Conservation (phyloP, 139 green algal species). For the Volvox africanus region DNA sequence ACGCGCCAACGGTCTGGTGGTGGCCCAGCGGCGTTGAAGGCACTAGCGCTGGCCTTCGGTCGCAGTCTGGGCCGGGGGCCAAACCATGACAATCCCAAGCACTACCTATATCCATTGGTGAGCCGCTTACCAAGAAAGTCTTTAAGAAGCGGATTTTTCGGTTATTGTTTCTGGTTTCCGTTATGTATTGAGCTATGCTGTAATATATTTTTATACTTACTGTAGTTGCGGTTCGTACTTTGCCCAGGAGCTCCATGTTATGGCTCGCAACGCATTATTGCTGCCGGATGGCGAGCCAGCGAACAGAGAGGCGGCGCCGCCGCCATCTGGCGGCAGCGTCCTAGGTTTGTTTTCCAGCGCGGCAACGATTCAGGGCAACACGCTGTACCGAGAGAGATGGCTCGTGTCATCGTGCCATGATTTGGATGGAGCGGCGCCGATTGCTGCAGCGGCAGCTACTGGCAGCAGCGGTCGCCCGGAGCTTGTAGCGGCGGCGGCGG, state of each 20-base stretch:
- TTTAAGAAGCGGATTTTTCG: too few species aligned
- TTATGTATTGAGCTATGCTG: too few species aligned
- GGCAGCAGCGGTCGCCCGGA: neutral
- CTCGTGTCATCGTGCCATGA: slow-evolving; percentile 34
- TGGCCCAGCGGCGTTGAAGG: neutral
- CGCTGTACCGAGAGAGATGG: slow-evolving; percentile 37
- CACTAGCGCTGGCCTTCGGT: slow-evolving; percentile 12
- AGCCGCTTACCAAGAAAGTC: too few species aligned
- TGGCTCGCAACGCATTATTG: slow-evolving; percentile 27
- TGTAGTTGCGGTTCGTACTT: too few species aligned
- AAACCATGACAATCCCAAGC: neutral
- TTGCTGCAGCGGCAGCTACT: neutral
- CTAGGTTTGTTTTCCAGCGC: too few species aligned
- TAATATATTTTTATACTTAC: too few species aligned
- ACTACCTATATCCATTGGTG: slow-evolving; percentile 22
- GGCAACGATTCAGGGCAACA: neutral
- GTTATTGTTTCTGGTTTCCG: too few species aligned
- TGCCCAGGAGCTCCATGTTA: slow-evolving; percentile 37
- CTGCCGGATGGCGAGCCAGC: neutral
- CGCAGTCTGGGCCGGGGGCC: neutral
- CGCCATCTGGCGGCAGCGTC: neutral
- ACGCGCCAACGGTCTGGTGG: neutral
- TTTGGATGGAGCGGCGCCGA: slow-evolving; percentile 6
- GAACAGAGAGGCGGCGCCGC: neutral
- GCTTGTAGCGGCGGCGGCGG: slow-evolving; percentile 28